phyloP scores from a whole-genome alignment of 2,329 filamentous ascomycete genomes.

The Rutstroemia sp. region DNA sequence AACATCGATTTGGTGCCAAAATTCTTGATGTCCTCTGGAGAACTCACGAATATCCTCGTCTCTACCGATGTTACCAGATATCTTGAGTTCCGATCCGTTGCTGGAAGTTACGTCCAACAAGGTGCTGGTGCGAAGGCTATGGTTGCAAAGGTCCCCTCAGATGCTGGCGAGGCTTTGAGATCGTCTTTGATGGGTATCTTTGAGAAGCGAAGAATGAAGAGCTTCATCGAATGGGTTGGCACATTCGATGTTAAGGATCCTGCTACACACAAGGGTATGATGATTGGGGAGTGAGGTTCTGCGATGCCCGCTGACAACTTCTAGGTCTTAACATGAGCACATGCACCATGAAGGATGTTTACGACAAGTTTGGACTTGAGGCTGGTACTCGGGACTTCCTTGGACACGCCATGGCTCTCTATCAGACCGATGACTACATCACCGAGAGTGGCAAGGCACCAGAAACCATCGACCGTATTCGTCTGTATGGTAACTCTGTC shows the following conservation, averaged over 20 bases:
- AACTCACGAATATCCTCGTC: slow-evolving; percentile 96
- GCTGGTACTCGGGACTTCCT: slow-evolving; percentile 86
- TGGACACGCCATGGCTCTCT: slow-evolving; percentile 96
- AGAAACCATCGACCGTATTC: slow-evolving; percentile 85
- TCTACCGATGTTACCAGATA: slow-evolving; percentile 88
- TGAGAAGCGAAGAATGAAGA: slow-evolving; percentile 95
- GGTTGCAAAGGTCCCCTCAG: slow-evolving; percentile 93
- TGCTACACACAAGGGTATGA: slow-evolving; percentile 78
- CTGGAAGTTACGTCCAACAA: slow-evolving; percentile 94
- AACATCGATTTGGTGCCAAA: slow-evolving; percentile 99
- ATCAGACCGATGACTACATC: slow-evolving; percentile 84
- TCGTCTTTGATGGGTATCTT: slow-evolving; percentile 96
- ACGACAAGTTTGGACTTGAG: slow-evolving; percentile 95
- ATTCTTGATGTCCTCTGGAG: slow-evolving; percentile 96
- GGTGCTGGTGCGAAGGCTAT: slow-evolving; percentile 75
- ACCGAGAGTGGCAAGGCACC: slow-evolving; percentile 63
- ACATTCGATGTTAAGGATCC: slow-evolving; percentile 76
- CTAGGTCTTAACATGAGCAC: slow-evolving; percentile 70
- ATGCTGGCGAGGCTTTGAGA: slow-evolving; percentile 80
- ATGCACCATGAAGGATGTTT: slow-evolving; percentile 95
- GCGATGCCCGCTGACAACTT: slow-evolving; percentile 18
- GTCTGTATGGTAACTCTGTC: slow-evolving; percentile 95
- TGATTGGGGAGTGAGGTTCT: slow-evolving; percentile 10
- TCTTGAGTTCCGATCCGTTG: slow-evolving; percentile 90
- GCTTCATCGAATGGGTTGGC: slow-evolving; percentile 93